Conservation (phyloP, 306 rosid genomes). For the Quercus suber region DNA sequence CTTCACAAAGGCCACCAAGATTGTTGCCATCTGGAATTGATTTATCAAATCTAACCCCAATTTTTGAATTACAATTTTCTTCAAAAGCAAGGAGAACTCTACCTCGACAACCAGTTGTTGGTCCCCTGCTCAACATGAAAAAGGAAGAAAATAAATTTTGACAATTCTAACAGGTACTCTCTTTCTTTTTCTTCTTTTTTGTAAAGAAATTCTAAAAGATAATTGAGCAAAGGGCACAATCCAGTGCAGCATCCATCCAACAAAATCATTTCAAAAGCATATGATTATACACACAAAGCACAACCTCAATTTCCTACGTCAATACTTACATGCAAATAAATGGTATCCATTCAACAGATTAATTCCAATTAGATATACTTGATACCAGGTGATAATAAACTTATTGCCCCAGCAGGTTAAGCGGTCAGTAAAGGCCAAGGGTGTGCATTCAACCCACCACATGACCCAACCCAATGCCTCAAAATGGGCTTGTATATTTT, state of each 20-base stretch:
- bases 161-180: too few relatives aligned
- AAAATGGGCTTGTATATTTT: too few relatives aligned
- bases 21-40: conserved; percentile 91
- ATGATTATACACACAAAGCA: not conserved
- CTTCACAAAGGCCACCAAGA: conserved; percentile 94
- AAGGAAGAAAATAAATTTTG: conserved; percentile 8
- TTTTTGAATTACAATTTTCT: conserved; percentile 78
- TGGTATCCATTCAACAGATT: not conserved
- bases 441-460: too few relatives aligned
- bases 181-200: too few relatives aligned
- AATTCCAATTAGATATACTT: too few relatives aligned
- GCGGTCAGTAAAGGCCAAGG: too few relatives aligned
- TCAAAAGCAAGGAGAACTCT: conserved; percentile 89
- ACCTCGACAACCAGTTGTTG: conserved; percentile 78
- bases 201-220: not conserved
- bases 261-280: not conserved
- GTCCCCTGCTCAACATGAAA: conserved; percentile 65
- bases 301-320: not conserved
- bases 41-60: conserved; percentile 97
- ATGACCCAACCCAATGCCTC: too few relatives aligned
- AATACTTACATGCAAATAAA: not conserved
- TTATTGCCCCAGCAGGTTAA: too few relatives aligned
- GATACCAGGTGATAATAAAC: too few relatives aligned
- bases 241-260: not conserved
- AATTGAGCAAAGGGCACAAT: not conserved